Evolutionary conservation across 2,329 filamentous ascomycete genomes (phyloP), one percentile per base, ranked within the genome.

Genomic region (Juglanconis sp.): DNA sequence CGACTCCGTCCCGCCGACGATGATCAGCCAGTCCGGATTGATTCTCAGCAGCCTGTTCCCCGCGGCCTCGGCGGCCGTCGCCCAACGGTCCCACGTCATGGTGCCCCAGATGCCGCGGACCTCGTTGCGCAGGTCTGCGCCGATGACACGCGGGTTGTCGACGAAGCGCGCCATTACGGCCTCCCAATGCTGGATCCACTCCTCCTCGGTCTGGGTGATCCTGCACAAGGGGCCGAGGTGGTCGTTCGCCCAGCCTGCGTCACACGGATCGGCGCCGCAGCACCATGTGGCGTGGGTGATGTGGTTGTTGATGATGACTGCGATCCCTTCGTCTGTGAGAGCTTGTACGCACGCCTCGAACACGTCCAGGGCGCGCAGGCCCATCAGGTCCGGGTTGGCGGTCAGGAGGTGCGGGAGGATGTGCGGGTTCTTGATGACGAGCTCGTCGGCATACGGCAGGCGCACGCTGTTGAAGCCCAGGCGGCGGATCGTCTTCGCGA

Each of bases 391-490:
- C 49, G 79, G 76, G 67, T 89, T 89, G 8, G 84, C 84, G 7
- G 76, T 70, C 47, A 89, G 73, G 7, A 82, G 73, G 49, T 79
- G 72, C 3, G 75, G 73, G 24, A 80, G 73, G 51, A 88, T 76
- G 31, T 77, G 68, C 0, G 86, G 86, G 67, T 89, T 88, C 30
- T 74, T 68, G 36, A 81, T 78, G 54, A 90, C 86, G 74, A 89
- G 78, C 73, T 90, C 87, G 72, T 90, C 87, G 17, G 85, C 81
- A 73, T 90, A 90, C 2, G 87, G 87, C 51, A 90, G 72, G 2
- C 87, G 79, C 51, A 90, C 87, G 68, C 86, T 88, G 74, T 90
- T 90, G 78, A 90, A 90, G 13, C 87, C 87, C 58, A 90, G 75
- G 9, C 70, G 69, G 56, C 81, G 79, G 69, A 90, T 87, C 15